Base-by-base conservation (phyloP, 2,329 filamentous ascomycete species). In the Chrysoporthe cubensis region DNA sequence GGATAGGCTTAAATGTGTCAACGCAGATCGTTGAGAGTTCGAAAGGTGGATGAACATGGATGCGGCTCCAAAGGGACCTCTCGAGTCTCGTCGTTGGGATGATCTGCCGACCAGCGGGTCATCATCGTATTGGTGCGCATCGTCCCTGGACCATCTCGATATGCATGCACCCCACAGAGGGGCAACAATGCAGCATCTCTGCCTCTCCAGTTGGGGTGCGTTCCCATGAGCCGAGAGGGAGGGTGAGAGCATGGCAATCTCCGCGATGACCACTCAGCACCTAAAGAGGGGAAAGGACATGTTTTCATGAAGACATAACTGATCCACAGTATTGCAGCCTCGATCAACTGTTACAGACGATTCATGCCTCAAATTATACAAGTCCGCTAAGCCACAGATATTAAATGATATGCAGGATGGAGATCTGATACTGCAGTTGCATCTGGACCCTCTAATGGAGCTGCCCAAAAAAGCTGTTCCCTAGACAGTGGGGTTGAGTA, bases 91-190 rank as follows among this genome's bases (percentile, higher is more conserved):
- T 37, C 18, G 37, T 21, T 34, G 16, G 52, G 57, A 26, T n/a
- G n/a, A 42, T 34, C 37, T 66, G 46, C 56, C 64, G 57, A 46
- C 13, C 14, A 44, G 48, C n/a, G 43, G 21, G 64, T 50, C 40
- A 4, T 48, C 16, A 26, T 61, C 8, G 65, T 44, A 69, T 69
- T 69, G 67, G 67, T 64, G 67, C 67, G 67, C 67, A 56, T 69
- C 65, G 21, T 56, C 56, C 44, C 32, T 44, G n/a, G 9, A 14
- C 62, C 50, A 21, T 37, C 48, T 46, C 43, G 44, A 26, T 57
- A 64, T 67, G 64, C 58, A 69, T 64, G 65, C 62, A 67, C 65
- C 67, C 65, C 65, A 57, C 48, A 69, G 67, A 67, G 66, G 58
- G 60, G 67, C 65, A 32, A 64, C 56, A 62, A 44, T 69, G 34